These are phyloP conservation scores for Diaporthe sp. DNA, from an alignment of 2,329 filamentous ascomycete genomes.

Conservation along the genomic window DNA sequence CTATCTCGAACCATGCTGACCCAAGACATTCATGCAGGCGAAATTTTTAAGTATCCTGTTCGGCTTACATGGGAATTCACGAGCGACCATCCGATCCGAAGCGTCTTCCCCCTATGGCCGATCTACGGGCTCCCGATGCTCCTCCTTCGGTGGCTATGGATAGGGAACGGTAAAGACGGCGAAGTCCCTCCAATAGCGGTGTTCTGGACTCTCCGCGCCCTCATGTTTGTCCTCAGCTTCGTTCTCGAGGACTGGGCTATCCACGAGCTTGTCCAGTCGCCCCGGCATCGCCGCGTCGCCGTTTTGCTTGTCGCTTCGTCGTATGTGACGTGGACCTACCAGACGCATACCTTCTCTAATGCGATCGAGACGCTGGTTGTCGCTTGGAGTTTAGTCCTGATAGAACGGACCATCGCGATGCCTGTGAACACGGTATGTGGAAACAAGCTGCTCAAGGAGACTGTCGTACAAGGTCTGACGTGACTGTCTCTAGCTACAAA, in stretches of 20 bases:
- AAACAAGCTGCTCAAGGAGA: not conserved
- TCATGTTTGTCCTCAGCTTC: conserved; percentile 97
- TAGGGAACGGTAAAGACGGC: conserved; percentile 82
- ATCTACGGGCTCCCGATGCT: conserved; percentile 96
- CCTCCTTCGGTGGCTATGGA: conserved; percentile 91
- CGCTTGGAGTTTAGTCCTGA: conserved; percentile 92
- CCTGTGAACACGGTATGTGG: conserved; percentile 72
- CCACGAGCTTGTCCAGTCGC: conserved; percentile 87
- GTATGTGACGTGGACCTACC: conserved; percentile 99
- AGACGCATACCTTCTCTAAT: conserved; percentile 98
- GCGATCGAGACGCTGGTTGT: conserved; percentile 95
- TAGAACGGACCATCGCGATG: conserved; percentile 82
- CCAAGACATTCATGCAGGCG: conserved; percentile 67
- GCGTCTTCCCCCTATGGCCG: conserved; percentile 96
- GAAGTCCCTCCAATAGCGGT: conserved; percentile 86
- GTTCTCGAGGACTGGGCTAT: conserved; percentile 98
- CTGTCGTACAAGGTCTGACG: conserved; percentile 45
- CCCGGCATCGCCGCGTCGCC: conserved; percentile 78
- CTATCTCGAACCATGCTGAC: conserved; percentile 11
- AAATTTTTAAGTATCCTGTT: conserved; percentile 93
- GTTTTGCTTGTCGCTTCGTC: conserved; percentile 92
- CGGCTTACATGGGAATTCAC: conserved; percentile 97
- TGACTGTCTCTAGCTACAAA: conserved; percentile 69
- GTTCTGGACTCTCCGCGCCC: conserved; percentile 87
- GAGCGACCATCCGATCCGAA: conserved; percentile 87